Base-by-base conservation (phyloP, 768 basidiomycete species). In the Fistulinella prunicolor region DNA sequence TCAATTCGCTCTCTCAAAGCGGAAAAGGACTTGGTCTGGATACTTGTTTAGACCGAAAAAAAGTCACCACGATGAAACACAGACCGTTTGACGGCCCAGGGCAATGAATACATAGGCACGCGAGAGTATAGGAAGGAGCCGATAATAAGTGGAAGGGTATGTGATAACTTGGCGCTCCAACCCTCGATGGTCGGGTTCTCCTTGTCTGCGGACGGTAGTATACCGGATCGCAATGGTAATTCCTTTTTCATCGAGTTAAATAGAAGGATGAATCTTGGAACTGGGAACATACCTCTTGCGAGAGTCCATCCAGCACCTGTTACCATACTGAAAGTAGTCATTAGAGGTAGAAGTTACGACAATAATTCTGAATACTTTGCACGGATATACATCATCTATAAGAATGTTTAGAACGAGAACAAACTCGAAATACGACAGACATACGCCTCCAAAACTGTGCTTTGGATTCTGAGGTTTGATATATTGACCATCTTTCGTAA, bases 61-160 rank as follows among this genome's bases (percentile, higher is more conserved):
- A 19, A 14, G 3, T 12, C 6, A 19, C 3, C 2, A 41, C 1
- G 22, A 48, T 22, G n/a, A 28, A 38, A 17, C 10, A 57, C 78
- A 14, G 48, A 86, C 83, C 63, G 86, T 66, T 21, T 75, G 74
- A 22, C 75, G 70, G 6, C 86, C 86, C 9, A 88, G 70, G 32
- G 73, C 70, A 19, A 87, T 78, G 61, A 83, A 87, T 17, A 84
- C 83, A 56, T 85, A 87, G 5, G 84, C 78, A 43, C 77, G 79
- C 0, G 83, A 78, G 6, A 90, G 71, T 38, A 85, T 75, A 7
- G 86, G 88, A 7, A 90, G 68, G 9, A 90, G 77, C 3, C 88
- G 82, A 56, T 81, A 79, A 58, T 89, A 81, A 4, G 83, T 74
- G 2, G 85, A 82, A n/a, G 87, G 86, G 55, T 89, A 87, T 3